A percentile compares a stretch with the other conserved stretches of the same genome.
Evolutionary conservation across 129 eudicot genomes (phyloP).

Genomic region (Saussurea involucrata): DNA sequence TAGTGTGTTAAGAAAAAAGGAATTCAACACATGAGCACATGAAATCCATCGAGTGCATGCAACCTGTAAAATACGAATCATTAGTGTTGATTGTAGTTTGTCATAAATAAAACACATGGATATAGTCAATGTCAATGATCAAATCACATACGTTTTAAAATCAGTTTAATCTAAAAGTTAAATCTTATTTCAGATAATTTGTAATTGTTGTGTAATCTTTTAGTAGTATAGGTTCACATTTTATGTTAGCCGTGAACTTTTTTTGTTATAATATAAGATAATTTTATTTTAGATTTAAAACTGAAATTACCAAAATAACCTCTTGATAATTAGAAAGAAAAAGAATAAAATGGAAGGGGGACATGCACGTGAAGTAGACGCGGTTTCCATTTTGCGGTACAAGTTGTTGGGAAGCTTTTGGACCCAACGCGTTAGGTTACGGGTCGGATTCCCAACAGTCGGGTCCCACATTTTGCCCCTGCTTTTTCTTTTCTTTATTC

Average conservation of each 20-base stretch:
- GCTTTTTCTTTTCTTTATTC: neutral
- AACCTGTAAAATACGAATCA: neutral
- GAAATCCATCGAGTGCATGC: neutral
- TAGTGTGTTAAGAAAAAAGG: neutral
- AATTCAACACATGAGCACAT: neutral
- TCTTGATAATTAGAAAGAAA: neutral
- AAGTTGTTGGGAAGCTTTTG: conserved; percentile 14
- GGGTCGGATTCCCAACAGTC: conserved; percentile 5
- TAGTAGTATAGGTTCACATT: neutral
- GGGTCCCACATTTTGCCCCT: neutral
- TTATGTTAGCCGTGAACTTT: neutral
- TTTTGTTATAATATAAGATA: neutral
- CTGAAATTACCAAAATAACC: neutral
- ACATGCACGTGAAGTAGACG: conserved; percentile 10
- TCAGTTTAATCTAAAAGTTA: neutral
- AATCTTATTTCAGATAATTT: neutral
- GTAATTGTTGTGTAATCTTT: neutral
- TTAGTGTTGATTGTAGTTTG: neutral
- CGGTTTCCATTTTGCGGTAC: conserved; percentile 20
- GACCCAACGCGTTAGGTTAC: conserved; percentile 23
- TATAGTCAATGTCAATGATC: neutral
- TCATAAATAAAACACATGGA: neutral
- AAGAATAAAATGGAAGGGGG: neutral
- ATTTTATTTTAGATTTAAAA: neutral
- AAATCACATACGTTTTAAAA: neutral